A percentile compares a stretch with the other conserved stretches of the same genome.
Conservation (phyloP, 2,329 filamentous ascomycete genomes). For the Neofusicoccum cordaticola region DNA sequence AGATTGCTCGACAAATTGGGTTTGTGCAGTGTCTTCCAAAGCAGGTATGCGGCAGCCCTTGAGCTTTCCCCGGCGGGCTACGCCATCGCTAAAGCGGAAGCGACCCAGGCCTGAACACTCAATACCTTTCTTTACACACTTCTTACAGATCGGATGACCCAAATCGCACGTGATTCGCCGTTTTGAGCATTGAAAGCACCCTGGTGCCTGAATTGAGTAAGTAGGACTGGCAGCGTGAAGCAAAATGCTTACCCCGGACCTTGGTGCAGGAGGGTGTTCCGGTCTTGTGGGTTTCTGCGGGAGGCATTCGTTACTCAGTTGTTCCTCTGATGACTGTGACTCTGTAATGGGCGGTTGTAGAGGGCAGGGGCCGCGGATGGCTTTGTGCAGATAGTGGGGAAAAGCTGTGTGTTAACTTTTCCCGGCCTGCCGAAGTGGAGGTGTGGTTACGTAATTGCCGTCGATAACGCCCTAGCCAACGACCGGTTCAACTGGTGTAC, state of each 20-base stretch:
- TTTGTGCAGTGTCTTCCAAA: not conserved
- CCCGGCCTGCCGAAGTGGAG: not conserved
- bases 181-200: constrained; percentile 40
- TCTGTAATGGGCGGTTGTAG: not conserved
- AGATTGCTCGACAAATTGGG: not conserved
- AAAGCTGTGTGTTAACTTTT: not conserved
- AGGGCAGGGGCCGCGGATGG: not conserved
- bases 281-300: not conserved
- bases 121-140: constrained; percentile 40
- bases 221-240: not conserved
- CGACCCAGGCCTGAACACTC: constrained; percentile 40
- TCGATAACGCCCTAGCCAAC: not conserved
- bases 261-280: not conserved
- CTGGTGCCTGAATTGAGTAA: constrained; percentile 7
- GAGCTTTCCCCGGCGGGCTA: constrained; percentile 24
- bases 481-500: not conserved
- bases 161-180: constrained; percentile 43
- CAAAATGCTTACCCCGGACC: not conserved
- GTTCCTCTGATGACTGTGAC: not conserved
- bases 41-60: constrained; percentile 22
- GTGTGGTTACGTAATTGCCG: not conserved
- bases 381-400: not conserved
- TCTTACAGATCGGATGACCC: constrained; percentile 38
- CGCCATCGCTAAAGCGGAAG: constrained; percentile 36
- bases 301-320: not conserved